Percentiles rank a stretch among this genome's conserved stretches.
Evolutionary conservation across 805 yeast genomes (phyloP).

Genomic region (Cyberlindnera mississippiensis): DNA sequence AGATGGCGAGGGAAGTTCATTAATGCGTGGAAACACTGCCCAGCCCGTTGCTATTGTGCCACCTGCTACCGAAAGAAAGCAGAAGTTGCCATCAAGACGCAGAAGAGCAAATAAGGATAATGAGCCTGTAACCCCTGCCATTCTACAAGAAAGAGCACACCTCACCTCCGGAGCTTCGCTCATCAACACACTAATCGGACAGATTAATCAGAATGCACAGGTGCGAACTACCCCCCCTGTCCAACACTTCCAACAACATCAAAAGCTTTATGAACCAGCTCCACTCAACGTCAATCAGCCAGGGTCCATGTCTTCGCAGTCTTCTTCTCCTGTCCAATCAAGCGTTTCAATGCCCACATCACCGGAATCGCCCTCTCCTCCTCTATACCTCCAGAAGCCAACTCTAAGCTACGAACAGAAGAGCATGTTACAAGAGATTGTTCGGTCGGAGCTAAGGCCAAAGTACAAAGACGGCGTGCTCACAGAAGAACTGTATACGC

Average conservation of each 20-base stretch:
- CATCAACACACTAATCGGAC: slow-evolving; percentile 17
- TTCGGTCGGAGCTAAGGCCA: slow-evolving; percentile 49
- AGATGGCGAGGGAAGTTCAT: not conserved
- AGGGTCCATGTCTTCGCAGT: slow-evolving; percentile 1
- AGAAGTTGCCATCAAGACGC: slow-evolving; percentile 23
- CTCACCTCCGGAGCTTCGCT: slow-evolving; percentile 12
- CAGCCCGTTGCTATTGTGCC: not conserved
- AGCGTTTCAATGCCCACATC: slow-evolving; percentile 11
- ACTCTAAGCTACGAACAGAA: slow-evolving; percentile 42
- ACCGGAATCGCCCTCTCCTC: slow-evolving; percentile 13
- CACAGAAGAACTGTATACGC: slow-evolving; percentile 45
- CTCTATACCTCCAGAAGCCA: slow-evolving; percentile 3
- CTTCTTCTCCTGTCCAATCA: slow-evolving; percentile 12
- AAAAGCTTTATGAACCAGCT: not conserved
- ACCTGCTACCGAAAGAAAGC: slow-evolving; percentile 7
- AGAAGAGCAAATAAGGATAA: not conserved
- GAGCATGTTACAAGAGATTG: slow-evolving; percentile 50
- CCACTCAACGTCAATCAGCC: slow-evolving; percentile 1
- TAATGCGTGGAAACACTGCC: not conserved
- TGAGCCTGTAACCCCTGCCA: not conserved
- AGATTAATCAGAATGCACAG: slow-evolving; percentile 17
- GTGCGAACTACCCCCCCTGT: not conserved
- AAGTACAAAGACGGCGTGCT: slow-evolving; percentile 37
- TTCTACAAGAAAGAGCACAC: not conserved
- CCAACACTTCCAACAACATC: slow-evolving; percentile 1